Base-by-base conservation (phyloP, 1,284 basidiomycete genomes). In the Pseudozyma pruni region DNA sequence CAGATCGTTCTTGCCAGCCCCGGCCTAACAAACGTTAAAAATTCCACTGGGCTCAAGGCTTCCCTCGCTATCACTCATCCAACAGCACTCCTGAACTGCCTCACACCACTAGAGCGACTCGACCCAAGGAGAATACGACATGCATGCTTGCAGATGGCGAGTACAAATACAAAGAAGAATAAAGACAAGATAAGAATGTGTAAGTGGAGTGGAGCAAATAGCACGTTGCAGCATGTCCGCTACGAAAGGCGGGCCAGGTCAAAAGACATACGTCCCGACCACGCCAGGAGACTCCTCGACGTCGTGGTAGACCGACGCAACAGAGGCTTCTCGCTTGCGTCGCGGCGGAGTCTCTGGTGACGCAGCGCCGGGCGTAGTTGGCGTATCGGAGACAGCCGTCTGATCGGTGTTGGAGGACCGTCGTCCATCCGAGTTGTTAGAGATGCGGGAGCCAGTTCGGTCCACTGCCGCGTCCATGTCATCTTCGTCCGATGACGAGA, bases 281-380 rank as follows among this genome's bases (percentile, higher is more conserved):
- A 29, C 7, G 11, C 11, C 27, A 7, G 27, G 27, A 6, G 27
- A 7, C 27, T 61, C 48, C 20, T 57, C 57, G 14, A 49, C 42
- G 22, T 71, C 58, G 37, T 71, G 54, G 16, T 71, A 71, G 25
- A 62, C 33, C 1, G 57, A 62, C 4, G 44, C 58, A 14, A 57
- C 41, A 0, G 62, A 66, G 8, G 25, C 13, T 16, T 66, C 52
- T 29, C 68, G 45, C 38, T 41, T 52, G 40, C 57, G 68, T 7
- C 33, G 29, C 7, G 40, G 39, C n/a, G n/a, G n/a, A n/a, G n/a
- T n/a, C n/a, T n/a, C n/a, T n/a, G n/a, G n/a, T n/a, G n/a, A n/a
- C n/a, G n/a, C n/a, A n/a, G n/a, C 16, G 19, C 14, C 8, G n/a
- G 62, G 50, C 8, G 62, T 55, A 8, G 33, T 33, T 2, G 43